Percentiles rank a stretch among this genome's conserved stretches.
Conservation (phyloP, 1,139 yeast species). For the Waltiozyma sp. region DNA sequence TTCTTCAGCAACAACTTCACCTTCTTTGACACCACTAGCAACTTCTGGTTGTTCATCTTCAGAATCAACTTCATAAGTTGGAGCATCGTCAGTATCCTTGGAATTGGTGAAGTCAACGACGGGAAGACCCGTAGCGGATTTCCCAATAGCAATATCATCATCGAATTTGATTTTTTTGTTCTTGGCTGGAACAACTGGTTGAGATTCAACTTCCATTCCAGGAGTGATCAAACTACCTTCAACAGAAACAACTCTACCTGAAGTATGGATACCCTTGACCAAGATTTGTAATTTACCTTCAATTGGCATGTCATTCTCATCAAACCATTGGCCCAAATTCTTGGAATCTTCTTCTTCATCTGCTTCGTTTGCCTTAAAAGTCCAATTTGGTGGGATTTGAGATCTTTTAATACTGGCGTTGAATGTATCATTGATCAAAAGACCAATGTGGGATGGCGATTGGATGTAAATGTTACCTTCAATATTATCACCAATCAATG, state of each 20-base stretch:
- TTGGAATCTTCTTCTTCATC: constrained; percentile 22
- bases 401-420: constrained; percentile 85
- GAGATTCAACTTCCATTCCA: constrained; percentile 21
- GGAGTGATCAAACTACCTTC: constrained; percentile 64
- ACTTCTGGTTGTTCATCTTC: constrained; percentile 3
- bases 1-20: constrained; percentile 20
- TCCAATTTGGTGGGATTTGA: constrained; percentile 77
- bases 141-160: constrained; percentile 18
- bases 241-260: constrained; percentile 73
- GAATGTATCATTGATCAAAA: constrained; percentile 83
- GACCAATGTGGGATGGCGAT: constrained; percentile 90
- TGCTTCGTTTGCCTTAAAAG: constrained; percentile 61
- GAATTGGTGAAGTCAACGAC: constrained; percentile 14
- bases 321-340: constrained; percentile 74
- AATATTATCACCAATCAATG: constrained; percentile 68
- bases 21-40: constrained; percentile 17
- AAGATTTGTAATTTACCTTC: constrained; percentile 76
- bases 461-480: constrained; percentile 89
- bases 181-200: constrained; percentile 27
- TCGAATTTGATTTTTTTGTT: constrained; percentile 27
- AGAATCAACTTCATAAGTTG: constrained; percentile 7
- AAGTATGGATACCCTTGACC: constrained; percentile 59
- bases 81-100: constrained; percentile 4
- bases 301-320: constrained; percentile 56
- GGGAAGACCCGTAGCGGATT: not conserved